Evolutionary conservation across 768 basidiomycete species (phyloP).

Genomic region (Infundibulicybe gibba): DNA sequence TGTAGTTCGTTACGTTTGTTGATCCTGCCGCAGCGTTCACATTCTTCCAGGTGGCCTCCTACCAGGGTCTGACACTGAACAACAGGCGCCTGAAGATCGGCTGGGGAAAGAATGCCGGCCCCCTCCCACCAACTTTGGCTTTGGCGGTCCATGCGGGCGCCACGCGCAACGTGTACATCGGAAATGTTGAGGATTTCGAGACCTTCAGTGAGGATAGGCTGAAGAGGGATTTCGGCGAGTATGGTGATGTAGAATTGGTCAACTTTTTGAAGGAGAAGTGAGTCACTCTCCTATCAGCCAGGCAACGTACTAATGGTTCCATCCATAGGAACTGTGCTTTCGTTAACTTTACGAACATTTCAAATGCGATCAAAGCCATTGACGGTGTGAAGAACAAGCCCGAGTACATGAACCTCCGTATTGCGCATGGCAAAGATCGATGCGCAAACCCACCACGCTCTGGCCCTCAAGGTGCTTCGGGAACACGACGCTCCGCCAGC

Average conservation of each 20-base stretch:
- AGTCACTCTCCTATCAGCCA: conserved; percentile 22
- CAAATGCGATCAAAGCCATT: conserved; percentile 97
- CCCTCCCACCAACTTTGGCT: conserved; percentile 77
- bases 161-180: conserved; percentile 95
- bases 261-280: conserved; percentile 95
- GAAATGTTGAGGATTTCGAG: conserved; percentile 95
- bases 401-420: conserved; percentile 85
- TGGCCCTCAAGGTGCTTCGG: conserved; percentile 68
- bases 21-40: conserved; percentile 91
- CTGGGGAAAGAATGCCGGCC: conserved; percentile 96
- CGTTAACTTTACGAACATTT: conserved; percentile 93
- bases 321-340: conserved; percentile 83
- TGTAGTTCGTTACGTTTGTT: conserved; percentile 92
- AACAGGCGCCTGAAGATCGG: conserved; percentile 94
- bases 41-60: conserved; percentile 91
- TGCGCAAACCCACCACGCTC: conserved; percentile 91
- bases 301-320: background rate
- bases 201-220: conserved; percentile 86
- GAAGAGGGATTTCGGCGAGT: conserved; percentile 92
- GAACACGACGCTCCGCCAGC: conserved; percentile 42
- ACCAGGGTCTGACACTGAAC: conserved; percentile 87
- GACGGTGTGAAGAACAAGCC: conserved; percentile 90
- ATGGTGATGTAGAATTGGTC: conserved; percentile 94
- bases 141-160: conserved; percentile 91
- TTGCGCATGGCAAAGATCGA: conserved; percentile 94